Conservation (phyloP, 2,329 filamentous ascomycete genomes). For the Ophidiomyces ophidiicola region DNA sequence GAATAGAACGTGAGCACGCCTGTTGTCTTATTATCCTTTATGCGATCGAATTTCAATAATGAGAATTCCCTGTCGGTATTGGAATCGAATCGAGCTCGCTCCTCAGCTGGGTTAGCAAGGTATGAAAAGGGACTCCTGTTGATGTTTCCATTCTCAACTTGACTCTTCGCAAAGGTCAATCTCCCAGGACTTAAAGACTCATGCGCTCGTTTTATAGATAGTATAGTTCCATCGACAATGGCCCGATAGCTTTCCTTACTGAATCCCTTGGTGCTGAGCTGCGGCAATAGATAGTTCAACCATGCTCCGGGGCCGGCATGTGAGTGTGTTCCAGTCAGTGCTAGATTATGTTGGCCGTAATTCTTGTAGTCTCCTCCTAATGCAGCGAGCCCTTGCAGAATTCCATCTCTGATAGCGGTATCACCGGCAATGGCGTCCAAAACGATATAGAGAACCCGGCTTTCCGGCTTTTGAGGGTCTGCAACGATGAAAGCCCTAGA, state of each 20-base stretch:
- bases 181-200: slow-evolving; percentile 56
- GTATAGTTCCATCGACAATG: slow-evolving; percentile 71
- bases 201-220: slow-evolving; percentile 74
- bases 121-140: slow-evolving; percentile 85
- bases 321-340: slow-evolving; percentile 84
- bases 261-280: slow-evolving; percentile 80
- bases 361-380: slow-evolving; percentile 60
- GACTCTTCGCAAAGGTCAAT: slow-evolving; percentile 56
- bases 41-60: slow-evolving; percentile 62
- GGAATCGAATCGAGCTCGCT: slow-evolving; percentile 55
- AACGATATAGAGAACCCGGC: slow-evolving; percentile 77
- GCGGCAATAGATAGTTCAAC: slow-evolving; percentile 87
- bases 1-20: slow-evolving; percentile 85
- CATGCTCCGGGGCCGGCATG: slow-evolving; percentile 86
- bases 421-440: slow-evolving; percentile 81
- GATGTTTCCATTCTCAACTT: slow-evolving; percentile 65
- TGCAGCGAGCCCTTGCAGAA: slow-evolving; percentile 57
- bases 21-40: slow-evolving; percentile 61
- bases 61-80: slow-evolving; percentile 68
- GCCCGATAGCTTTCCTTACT: slow-evolving; percentile 76
- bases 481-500: slow-evolving; percentile 82
- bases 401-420: slow-evolving; percentile 76
- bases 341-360: slow-evolving; percentile 71
- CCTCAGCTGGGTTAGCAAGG: slow-evolving; percentile 65
- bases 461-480: slow-evolving; percentile 49